Evolutionary conservation across 352 stramenopile genomes (phyloP).

Genomic region (Globisporangium yorkense): DNA sequence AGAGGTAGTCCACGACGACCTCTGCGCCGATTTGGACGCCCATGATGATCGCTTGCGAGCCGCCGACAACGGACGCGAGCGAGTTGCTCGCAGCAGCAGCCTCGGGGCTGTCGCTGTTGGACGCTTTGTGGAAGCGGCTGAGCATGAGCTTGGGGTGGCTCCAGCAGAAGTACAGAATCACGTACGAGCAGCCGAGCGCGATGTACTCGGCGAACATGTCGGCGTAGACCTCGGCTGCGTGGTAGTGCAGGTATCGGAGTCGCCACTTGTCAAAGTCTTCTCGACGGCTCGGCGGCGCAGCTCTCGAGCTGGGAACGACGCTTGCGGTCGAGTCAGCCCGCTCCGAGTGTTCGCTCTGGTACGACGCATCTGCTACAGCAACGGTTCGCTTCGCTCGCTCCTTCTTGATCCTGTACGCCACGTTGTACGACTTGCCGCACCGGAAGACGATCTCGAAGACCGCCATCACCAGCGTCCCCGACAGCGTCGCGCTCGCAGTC

Average conservation of each 20-base stretch:
- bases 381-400: neutral
- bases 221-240: constrained; percentile 31
- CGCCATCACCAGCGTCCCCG: constrained; percentile 15
- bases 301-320: neutral
- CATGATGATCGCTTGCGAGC: neutral
- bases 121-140: neutral
- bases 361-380: neutral
- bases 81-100: neutral
- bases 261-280: constrained; percentile 14
- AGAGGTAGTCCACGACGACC: constrained; percentile 12
- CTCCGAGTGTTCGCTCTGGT: neutral
- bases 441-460: constrained; percentile 22
- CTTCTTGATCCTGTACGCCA: constrained; percentile 1
- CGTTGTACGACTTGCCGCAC: neutral
- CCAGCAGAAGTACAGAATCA: constrained; percentile 33
- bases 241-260: constrained; percentile 17
- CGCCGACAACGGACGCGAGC: neutral
- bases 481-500: constrained; percentile 16
- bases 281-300: neutral
- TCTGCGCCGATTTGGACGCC: constrained; percentile 8
- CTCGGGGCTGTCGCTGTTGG: too few relatives aligned
- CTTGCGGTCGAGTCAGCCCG: neutral
- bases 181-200: constrained; percentile 36
- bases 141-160: constrained; percentile 25
- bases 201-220: constrained; percentile 54